These are phyloP conservation scores for Tetraselmis striata DNA, from an alignment of 139 green algal species.

Conservation along the genomic window DNA sequence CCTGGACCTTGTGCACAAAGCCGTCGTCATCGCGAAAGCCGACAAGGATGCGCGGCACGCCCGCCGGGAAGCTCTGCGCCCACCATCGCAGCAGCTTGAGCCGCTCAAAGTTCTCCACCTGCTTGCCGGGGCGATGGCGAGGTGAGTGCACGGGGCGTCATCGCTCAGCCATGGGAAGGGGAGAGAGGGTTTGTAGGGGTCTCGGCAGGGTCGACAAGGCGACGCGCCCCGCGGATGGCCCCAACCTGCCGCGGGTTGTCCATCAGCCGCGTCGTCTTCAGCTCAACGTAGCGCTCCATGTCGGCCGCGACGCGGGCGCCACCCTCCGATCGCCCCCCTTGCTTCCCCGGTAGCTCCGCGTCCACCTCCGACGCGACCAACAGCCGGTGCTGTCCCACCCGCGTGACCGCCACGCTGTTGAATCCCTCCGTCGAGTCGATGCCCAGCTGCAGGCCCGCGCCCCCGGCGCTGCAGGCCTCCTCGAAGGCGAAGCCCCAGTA, in stretches of 20 bases:
- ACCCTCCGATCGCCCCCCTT: neutral
- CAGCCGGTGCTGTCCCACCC: constrained; percentile 12
- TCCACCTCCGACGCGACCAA: constrained; percentile 24
- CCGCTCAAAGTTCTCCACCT: constrained; percentile 12
- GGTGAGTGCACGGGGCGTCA: no score
- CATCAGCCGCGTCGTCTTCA: constrained; percentile 24
- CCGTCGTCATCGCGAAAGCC: constrained; percentile 26
- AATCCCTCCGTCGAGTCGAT: constrained; percentile 19
- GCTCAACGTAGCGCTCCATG: constrained; percentile 16
- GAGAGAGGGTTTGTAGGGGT: no score
- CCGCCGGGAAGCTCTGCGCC: constrained; percentile 22
- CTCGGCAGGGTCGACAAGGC: no score
- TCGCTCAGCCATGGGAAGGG: no score
- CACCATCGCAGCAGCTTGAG: constrained; percentile 27
- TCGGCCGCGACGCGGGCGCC: neutral
- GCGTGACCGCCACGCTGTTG: constrained; percentile 2
- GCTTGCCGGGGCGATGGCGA: no score
- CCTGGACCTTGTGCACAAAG: constrained; percentile 11
- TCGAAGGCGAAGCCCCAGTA: constrained; percentile 31
- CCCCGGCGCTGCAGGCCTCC: constrained; percentile 12
- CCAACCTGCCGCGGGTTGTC: constrained; percentile 6
- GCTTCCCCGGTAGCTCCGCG: neutral
- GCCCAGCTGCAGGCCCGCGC: neutral
- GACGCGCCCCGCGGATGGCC: no score
- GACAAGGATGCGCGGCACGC: constrained; percentile 18